Conservation (phyloP, 2,329 filamentous ascomycete genomes). For the Verticillium klebahnii region DNA sequence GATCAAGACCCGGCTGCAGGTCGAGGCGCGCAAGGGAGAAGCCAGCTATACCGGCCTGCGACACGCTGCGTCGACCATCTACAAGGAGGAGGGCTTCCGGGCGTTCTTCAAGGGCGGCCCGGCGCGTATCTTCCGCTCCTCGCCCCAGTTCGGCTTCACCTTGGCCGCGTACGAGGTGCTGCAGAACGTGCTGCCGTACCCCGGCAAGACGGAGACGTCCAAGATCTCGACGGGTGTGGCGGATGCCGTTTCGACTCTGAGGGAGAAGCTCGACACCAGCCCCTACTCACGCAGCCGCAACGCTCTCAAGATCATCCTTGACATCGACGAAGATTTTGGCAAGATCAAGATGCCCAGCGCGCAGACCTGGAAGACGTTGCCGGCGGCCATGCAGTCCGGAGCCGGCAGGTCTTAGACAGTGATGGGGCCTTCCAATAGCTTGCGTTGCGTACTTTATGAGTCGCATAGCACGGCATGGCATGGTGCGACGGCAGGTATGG, state of each 20-base stretch:
- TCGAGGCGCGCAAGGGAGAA: conserved; percentile 95
- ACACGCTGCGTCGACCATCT: conserved; percentile 79
- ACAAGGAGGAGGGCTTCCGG: conserved; percentile 85
- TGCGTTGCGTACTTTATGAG: background rate
- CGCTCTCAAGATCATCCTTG: conserved; percentile 90
- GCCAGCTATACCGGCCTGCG: conserved; percentile 80
- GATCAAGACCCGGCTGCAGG: conserved; percentile 97
- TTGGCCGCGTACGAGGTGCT: conserved; percentile 92
- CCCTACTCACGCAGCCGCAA: conserved; percentile 68
- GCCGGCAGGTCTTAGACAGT: background rate
- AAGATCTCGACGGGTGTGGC: conserved; percentile 53
- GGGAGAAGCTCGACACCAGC: conserved; percentile 52
- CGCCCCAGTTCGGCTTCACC: conserved; percentile 96
- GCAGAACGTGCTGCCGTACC: conserved; percentile 75
- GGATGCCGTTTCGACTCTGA: conserved; percentile 59
- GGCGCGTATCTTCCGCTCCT: conserved; percentile 89
- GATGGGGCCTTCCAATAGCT: background rate
- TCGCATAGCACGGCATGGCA: background rate
- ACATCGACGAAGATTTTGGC: conserved; percentile 91
- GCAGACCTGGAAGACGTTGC: conserved; percentile 49
- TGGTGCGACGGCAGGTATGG: background rate
- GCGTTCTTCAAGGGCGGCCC: conserved; percentile 99
- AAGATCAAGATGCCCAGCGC: conserved; percentile 57
- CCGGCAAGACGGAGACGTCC: conserved; percentile 55
- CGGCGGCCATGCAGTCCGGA: conserved; percentile 33